Evolutionary conservation across 106 monocot species (phyloP), one percentile per base, ranked within the genome.

Genomic region (Dioscorea dumetorum): DNA sequence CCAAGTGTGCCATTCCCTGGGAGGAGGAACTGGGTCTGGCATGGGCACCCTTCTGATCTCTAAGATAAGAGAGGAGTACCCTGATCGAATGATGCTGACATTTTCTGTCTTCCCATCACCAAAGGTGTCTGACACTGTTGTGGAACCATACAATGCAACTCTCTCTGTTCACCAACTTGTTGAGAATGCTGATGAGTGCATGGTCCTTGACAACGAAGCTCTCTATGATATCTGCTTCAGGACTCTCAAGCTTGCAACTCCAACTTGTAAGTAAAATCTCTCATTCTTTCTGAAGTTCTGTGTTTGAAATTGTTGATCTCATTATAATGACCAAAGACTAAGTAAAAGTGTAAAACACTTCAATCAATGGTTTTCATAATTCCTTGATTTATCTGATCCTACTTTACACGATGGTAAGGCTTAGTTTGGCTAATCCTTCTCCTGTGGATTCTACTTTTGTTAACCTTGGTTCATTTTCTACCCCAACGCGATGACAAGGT

Each of bases 191-290:
- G 88, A 88, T 63, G 84, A 88, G 62, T 88, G 88, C 61, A 88
- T 84, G 88, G 84, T 88, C 12, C 84, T 81, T 12, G 88, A 88
- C 76, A 88, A 84, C 48, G 85, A 85, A 48, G 85, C 88, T 63
- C 78, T 88, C 2, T 88, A 85, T 64, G 88, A 88, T 67, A 85
- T 86, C 48, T 88, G 88, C 73, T 88, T 88, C 79, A 71, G 88
- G 24, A 88, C 88, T 21, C 82, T 88, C 23, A 84, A 88, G 72
- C 88, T 88, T 33, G 71, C 84, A 0, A 88, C 80, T 32, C 88
- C 88, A n/a, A 88, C 74, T 24, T 88, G 88, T 84, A 79, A 74
- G 88, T 67, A 24, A 33, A 12, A 57, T 22, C 21, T 41, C 6
- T 41, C 3, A 3, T 41, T 41, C 3, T 6, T 41, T 10, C 6